phyloP scores from a whole-genome alignment of 2,329 filamentous ascomycete genomes.

The Penicillium sp. region DNA sequence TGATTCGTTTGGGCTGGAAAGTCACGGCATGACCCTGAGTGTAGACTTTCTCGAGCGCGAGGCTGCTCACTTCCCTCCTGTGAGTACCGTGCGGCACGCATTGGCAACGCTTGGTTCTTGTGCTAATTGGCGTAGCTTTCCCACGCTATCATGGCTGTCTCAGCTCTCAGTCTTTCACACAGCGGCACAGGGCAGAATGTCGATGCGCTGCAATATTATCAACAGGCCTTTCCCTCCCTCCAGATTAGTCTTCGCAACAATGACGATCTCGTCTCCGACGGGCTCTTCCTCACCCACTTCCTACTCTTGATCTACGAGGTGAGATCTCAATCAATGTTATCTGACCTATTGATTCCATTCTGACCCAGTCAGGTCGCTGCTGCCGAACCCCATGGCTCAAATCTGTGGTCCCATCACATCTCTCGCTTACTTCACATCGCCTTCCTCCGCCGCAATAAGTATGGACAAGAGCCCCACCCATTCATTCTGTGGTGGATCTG shows the following conservation, averaged over 20 bases:
- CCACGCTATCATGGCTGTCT: slow-evolving; percentile 63
- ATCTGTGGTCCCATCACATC: slow-evolving; percentile 60
- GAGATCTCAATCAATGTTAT: too few species aligned
- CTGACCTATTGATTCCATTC: slow-evolving; percentile 17
- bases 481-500: slow-evolving; percentile 60
- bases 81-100: slow-evolving; percentile 29
- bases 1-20: slow-evolving; percentile 23
- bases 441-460: slow-evolving; percentile 51
- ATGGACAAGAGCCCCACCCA: slow-evolving; percentile 51
- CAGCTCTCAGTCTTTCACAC: slow-evolving; percentile 56
- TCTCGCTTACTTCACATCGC: slow-evolving; percentile 57
- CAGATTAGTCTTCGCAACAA: slow-evolving; percentile 49
- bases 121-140: slow-evolving; percentile 49
- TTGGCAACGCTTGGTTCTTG: slow-evolving; percentile 9
- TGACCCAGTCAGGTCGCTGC: slow-evolving; percentile 49
- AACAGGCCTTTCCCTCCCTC: slow-evolving; percentile 56
- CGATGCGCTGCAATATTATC: slow-evolving; percentile 59
- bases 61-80: slow-evolving; percentile 56
- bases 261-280: slow-evolving; percentile 59
- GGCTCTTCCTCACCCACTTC: slow-evolving; percentile 62
- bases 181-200: slow-evolving; percentile 51
- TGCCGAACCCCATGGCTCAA: slow-evolving; percentile 50
- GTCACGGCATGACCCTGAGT: slow-evolving; percentile 33
- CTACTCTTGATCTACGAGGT: slow-evolving; percentile 63
- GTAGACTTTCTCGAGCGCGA: slow-evolving; percentile 52